Evolutionary conservation across 441 rosid genomes (phyloP), one percentile per base, ranked within the genome.

Genomic region (Melastoma candidum): DNA sequence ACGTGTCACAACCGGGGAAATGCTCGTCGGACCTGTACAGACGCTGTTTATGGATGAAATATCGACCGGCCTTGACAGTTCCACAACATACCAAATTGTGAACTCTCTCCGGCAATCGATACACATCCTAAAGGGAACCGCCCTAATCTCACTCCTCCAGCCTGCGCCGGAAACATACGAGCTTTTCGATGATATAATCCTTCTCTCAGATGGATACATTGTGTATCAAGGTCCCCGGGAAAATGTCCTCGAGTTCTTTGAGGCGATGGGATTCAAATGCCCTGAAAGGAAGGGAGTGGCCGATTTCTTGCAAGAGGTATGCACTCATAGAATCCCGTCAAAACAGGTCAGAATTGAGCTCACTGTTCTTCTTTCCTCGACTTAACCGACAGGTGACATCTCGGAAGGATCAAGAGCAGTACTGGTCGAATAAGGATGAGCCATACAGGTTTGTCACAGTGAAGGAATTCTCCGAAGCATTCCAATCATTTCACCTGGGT

Each of bases 111-210:
- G 12, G 0, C 83, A 85, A 63, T 63, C 54, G 11, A 69, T 83
- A 59, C 98, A 87, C 54, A 83, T 90, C 70, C 73, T 90, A 45
- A 67, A 77, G 17, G 96, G 93, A 55, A 90, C 96, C 13, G 86
- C 85, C 14, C 60, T 83, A 43, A 72, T 90, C 24, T 87, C 97
- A 36, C 97, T 90, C 63, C 97, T 87, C 44, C 96, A 90, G 79
- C 98, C 98, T 29, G 93, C 95, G 0, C 96, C 98, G 0, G 98
- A 90, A 74, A 90, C 96, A 44, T 87, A 80, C 53, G 74, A 81
- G 60, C 82, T 87, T 48, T 90, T 87, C 13, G 98, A 87, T 66
- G 98, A 90, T 61, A 81, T 90, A 51, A 66, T 87, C 51, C 85
- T 90, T 51, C 73, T 90, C 45, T 78, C 93, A 0, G 98, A 90